These are phyloP conservation scores for Boletus barrowsii DNA, from an alignment of 768 basidiomycete species.

Conservation along the genomic window DNA sequence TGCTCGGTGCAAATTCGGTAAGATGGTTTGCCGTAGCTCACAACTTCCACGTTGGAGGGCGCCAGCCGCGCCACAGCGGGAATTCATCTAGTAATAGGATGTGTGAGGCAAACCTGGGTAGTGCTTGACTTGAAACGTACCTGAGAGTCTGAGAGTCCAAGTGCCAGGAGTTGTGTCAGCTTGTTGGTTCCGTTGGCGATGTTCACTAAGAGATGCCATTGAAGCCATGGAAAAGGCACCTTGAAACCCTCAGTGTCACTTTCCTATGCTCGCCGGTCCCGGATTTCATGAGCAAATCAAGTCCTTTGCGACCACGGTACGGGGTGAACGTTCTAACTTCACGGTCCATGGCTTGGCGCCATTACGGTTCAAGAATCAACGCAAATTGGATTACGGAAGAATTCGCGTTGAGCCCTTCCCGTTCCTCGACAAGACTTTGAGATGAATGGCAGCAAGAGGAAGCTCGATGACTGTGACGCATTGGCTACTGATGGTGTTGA, in stretches of 20 bases:
- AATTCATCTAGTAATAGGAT: background rate
- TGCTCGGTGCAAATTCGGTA: constrained; percentile 1
- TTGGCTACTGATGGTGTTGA: constrained; percentile 3
- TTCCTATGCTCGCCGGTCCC: constrained; percentile 16
- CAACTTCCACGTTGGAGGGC: constrained; percentile 4
- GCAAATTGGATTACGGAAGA: constrained; percentile 10
- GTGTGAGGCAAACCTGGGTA: background rate
- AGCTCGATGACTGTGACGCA: constrained; percentile 6
- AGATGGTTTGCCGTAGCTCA: background rate
- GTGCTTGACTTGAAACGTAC: background rate
- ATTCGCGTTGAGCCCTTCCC: background rate
- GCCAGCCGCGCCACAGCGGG: background rate
- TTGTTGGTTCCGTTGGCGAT: background rate
- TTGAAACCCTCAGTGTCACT: background rate
- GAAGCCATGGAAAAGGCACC: background rate
- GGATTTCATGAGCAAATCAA: constrained; percentile 1
- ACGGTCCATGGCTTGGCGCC: background rate
- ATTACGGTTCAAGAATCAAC: background rate
- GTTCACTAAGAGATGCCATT: background rate
- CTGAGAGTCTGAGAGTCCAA: background rate
- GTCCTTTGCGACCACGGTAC: background rate
- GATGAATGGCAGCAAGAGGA: constrained; percentile 23
- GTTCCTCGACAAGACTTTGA: background rate
- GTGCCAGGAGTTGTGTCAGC: background rate
- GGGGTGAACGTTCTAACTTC: background rate